phyloP scores from a whole-genome alignment of 2,329 filamentous ascomycete genomes.

The Didymosphaeria variabile region DNA sequence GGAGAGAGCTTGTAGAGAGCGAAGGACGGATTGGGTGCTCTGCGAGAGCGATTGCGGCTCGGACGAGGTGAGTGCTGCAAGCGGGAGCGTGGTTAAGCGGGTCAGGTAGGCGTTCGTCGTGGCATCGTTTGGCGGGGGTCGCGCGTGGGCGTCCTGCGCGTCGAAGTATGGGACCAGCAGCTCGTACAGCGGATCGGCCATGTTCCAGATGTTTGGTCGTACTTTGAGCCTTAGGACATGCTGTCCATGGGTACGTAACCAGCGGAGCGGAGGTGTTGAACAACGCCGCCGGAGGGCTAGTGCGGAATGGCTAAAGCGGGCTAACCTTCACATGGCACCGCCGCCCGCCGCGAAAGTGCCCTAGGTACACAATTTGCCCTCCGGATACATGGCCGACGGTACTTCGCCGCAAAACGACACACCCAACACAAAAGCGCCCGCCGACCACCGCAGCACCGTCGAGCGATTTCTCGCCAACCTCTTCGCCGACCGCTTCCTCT shows the following conservation, averaged over 20 bases:
- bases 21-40: slow-evolving; percentile 78
- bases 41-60: slow-evolving; percentile 86
- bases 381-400: slow-evolving; percentile 24
- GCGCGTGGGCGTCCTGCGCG: slow-evolving; percentile 47
- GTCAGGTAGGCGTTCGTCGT: slow-evolving; percentile 76
- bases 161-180: slow-evolving; percentile 72
- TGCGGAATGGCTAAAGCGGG: slow-evolving; percentile 12
- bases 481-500: slow-evolving; percentile 35
- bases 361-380: slow-evolving; percentile 17
- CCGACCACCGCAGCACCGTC: slow-evolving; percentile 14
- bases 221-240: not conserved
- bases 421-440: not conserved
- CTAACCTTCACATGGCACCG: slow-evolving; percentile 18
- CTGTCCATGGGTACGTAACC: not conserved
- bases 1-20: slow-evolving; percentile 86
- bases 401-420: slow-evolving; percentile 14
- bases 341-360: slow-evolving; percentile 8
- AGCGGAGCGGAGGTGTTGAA: slow-evolving; percentile 8
- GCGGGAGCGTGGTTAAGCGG: slow-evolving; percentile 77
- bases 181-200: slow-evolving; percentile 75
- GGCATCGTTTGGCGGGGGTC: slow-evolving; percentile 57
- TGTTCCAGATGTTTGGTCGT: slow-evolving; percentile 13
- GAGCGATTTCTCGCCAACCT: slow-evolving; percentile 33
- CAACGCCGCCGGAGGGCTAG: not conserved
- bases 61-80: slow-evolving; percentile 74